Base-by-base conservation (phyloP, 331 rosid genomes). In the Quercus phellos region DNA sequence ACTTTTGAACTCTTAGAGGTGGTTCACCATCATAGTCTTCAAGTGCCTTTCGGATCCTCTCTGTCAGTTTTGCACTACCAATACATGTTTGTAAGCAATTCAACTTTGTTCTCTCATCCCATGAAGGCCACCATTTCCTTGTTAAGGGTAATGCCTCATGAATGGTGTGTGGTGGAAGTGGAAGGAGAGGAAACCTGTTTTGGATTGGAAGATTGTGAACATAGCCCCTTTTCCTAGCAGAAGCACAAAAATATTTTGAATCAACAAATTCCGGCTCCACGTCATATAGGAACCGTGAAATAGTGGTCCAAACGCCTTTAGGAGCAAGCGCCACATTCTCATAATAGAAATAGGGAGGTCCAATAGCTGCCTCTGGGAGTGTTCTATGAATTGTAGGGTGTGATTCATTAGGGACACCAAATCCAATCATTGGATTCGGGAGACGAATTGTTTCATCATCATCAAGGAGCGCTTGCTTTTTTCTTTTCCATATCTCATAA, bases 251-350 rank as follows among this genome's bases (percentile, higher is more conserved):
- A 59, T 75, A 88, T 73, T 95, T 93, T 0, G 99, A 95, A 72
- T 95, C 99, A 9, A 95, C 99, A 82, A 93, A 95, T 58, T 95
- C 99, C 0, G 99, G 98, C 51, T 90, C 88, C 3, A 95, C 89
- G 4, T 93, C 98, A 70, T 89, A 91, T 18, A 95, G 71, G 79
- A 90, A 93, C 18, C 98, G 85, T 0, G 99, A 95, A 43, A 95
- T 95, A 0, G 94, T 95, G 80, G 71, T 89, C 99, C 99, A 95
- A 21, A 93, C 98, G 14, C 99, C 98, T 80, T 90, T 95, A 0
- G 99, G 99, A 54, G 98, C 94, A 19, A 92, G 86, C 2, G 99
- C 99, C 30, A 95, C 99, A 5, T 95, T 95, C 84, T 95, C 99
- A 16, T 91, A 95, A 51, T 95, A 95, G 75, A 95, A 95, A 78